Base-by-base conservation (phyloP, 2,329 filamentous ascomycete genomes). In the Xylariaceae sp. region DNA sequence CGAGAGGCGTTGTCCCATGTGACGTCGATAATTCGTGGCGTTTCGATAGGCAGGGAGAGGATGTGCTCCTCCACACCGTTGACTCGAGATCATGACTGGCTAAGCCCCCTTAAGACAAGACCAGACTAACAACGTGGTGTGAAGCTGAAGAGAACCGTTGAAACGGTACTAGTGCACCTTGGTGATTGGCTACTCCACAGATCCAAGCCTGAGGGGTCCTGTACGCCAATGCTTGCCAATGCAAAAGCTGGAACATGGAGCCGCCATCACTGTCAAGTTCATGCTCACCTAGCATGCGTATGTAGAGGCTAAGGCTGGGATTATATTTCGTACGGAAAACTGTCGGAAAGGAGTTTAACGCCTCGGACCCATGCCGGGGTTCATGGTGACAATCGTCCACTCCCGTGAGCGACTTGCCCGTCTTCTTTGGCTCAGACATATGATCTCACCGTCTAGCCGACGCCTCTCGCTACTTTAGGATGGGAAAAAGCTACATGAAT, bases 151-250 rank as follows among this genome's bases (percentile, higher is more conserved):
- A 58, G 56, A 56, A 58, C 56, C 59, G 40, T 42, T 46, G 54
- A 62, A 47, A 52, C 57, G 59, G 59, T 53, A 62, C 54, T 54
- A 61, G 52, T 41, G 29, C 50, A 32, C 54, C 40, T 54, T 44
- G 9, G 50, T 63, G 47, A 68, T 68, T 68, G 65, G 66, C 53
- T 57, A 44, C 62, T 64, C 64, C 66, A 56, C 65, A 66, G 51
- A 57, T 56, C 44, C 60, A 60, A 67, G 61, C 57, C 58, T 48
- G 50, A 51, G 55, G 54, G 48, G 50, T 26, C 9, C 48, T 47
- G 44, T 58, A 44, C 49, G 52, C 61, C 56, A 52, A 50, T 49
- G 57, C 51, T 62, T 44, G 50, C 59, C 50, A 58, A 58, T 59
- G 50, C 43, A 29, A 55, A n/a, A 54, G 57, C 50, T 48, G 57